A percentile compares a stretch with the other conserved stretches of the same genome.
Conservation (phyloP, 495 filamentous ascomycete genomes). For the Aspergillus coremiiformis region DNA sequence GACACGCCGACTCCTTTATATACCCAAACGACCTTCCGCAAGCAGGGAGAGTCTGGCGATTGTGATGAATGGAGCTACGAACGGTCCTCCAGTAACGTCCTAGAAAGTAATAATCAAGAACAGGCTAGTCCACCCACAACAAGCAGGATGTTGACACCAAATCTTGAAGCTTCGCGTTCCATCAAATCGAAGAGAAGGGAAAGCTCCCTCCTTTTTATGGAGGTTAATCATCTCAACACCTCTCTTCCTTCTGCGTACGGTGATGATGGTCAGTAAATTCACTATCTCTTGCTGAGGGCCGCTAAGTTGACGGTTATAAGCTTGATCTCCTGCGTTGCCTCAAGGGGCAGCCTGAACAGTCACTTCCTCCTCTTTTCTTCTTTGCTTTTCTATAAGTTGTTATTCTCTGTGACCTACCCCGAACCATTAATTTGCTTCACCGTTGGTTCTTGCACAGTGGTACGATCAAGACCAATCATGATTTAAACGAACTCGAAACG, state of each 20-base stretch:
- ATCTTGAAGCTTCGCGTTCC: slow-evolving; percentile 28
- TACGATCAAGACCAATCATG: slow-evolving; percentile 9
- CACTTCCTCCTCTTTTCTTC: not conserved
- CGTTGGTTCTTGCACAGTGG: slow-evolving; percentile 1
- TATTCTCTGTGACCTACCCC: not conserved
- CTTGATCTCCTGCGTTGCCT: not conserved
- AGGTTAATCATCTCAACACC: slow-evolving; percentile 23
- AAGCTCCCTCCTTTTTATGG: slow-evolving; percentile 53
- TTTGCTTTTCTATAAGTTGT: not conserved
- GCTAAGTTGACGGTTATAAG: not conserved
- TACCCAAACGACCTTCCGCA: slow-evolving; percentile 52
- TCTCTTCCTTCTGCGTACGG: slow-evolving; percentile 18
- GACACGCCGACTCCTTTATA: slow-evolving; percentile 61
- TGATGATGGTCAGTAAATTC: slow-evolving; percentile 18
- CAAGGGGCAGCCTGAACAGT: not conserved
- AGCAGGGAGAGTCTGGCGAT: slow-evolving; percentile 16
- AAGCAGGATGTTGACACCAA: slow-evolving; percentile 36
- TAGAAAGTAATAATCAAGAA: slow-evolving; percentile 23
- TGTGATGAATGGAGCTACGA: slow-evolving; percentile 48
- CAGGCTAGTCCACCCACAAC: slow-evolving; percentile 25
- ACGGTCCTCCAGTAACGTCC: slow-evolving; percentile 11
- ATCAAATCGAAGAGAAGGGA: slow-evolving; percentile 49
- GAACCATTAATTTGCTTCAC: not conserved
- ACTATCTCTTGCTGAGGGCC: not conserved
- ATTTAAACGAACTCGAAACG: slow-evolving; percentile 25